Conservation (phyloP, 441 rosid species). For the Omphalea diandra region DNA sequence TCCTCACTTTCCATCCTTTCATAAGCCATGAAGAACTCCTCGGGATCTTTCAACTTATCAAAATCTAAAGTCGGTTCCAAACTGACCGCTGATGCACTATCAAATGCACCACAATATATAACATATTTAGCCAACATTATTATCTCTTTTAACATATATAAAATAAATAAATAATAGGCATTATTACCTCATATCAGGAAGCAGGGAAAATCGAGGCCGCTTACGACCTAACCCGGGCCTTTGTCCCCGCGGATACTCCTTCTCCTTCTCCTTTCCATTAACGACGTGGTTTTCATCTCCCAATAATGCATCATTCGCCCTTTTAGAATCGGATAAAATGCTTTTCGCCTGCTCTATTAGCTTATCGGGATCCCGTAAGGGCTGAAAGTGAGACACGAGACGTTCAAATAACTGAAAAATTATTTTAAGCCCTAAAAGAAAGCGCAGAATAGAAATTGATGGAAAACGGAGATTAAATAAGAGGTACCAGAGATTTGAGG, state of each 20-base stretch:
- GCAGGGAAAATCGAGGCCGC: constrained; percentile 64
- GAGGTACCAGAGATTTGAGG: constrained; percentile 57
- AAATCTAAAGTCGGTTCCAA: constrained; percentile 55
- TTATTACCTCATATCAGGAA: constrained; percentile 59
- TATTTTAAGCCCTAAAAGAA: neutral
- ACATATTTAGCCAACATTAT: too few relatives aligned
- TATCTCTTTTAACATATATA: too few relatives aligned
- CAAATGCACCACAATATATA: constrained; percentile 10
- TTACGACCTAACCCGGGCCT: constrained; percentile 69
- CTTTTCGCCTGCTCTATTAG: constrained; percentile 47
- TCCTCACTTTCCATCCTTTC: constrained; percentile 67
- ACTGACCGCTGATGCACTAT: constrained; percentile 44
- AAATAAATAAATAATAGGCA: too few relatives aligned
- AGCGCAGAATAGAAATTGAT: neutral
- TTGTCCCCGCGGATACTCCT: constrained; percentile 47
- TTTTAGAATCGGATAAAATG: constrained; percentile 32
- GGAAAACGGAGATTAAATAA: neutral
- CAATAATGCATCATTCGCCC: constrained; percentile 18
- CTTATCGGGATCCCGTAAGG: constrained; percentile 43
- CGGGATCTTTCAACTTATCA: constrained; percentile 58
- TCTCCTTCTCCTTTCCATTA: constrained; percentile 28
- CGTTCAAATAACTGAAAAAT: neutral
- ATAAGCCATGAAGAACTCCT: constrained; percentile 64
- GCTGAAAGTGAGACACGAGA: constrained; percentile 42
- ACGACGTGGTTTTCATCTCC: constrained; percentile 24